Evolutionary conservation across 441 rosid genomes (phyloP).

Genomic region (Gossypium gossypioides): DNA sequence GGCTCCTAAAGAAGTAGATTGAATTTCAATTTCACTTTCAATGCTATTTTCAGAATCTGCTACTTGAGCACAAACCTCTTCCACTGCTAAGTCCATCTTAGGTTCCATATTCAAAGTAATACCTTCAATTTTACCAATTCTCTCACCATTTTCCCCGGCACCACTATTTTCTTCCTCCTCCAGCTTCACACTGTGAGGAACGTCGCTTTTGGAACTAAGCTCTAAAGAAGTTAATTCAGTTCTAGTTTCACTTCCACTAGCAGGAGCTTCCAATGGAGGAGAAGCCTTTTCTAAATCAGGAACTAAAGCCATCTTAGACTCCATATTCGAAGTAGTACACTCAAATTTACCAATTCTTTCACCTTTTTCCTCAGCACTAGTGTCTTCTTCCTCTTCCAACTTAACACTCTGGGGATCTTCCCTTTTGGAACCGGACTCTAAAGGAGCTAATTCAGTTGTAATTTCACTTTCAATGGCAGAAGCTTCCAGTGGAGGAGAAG

Average conservation of each 20-base stretch:
- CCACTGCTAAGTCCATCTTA: slow-evolving; percentile 5
- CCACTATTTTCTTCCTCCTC: slow-evolving; percentile 4
- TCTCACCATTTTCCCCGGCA: slow-evolving; percentile 9
- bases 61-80: slow-evolving; percentile 8
- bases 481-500: neutral
- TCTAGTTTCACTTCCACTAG: slow-evolving; percentile 11
- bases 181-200: neutral
- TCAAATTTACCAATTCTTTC: slow-evolving; percentile 8
- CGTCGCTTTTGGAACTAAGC: slow-evolving; percentile 2
- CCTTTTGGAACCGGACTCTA: neutral
- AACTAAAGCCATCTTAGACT: neutral
- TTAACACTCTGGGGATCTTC: neutral
- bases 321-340: slow-evolving; percentile 2
- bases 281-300: slow-evolving; percentile 12
- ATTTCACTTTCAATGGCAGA: slow-evolving; percentile 10
- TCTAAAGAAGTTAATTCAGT: slow-evolving; percentile 10
- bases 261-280: neutral
- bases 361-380: slow-evolving; percentile 9
- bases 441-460: slow-evolving; percentile 9
- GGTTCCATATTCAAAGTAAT: slow-evolving; percentile 8
- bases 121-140: slow-evolving; percentile 8
- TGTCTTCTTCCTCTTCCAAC: neutral
- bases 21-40: slow-evolving; percentile 11
- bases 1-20: slow-evolving; percentile 8
- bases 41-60: slow-evolving; percentile 7